A percentile compares a stretch with the other conserved stretches of the same genome.
These are phyloP conservation scores for Starmerella ratchasimensis DNA, from an alignment of 805 yeast genomes.

Conservation along the genomic window DNA sequence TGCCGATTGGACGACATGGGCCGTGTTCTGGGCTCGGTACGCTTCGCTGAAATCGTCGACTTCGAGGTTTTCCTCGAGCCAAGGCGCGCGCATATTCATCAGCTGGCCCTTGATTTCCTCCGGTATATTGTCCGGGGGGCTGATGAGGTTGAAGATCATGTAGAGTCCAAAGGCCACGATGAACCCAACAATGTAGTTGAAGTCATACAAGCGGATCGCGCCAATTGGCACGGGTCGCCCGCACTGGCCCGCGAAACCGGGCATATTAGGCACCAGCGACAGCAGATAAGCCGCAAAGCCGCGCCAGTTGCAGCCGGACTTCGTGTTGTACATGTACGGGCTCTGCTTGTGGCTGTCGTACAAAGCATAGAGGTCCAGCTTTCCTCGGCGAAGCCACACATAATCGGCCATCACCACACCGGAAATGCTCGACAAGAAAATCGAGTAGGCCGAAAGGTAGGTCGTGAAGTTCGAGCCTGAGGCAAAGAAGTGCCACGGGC, in stretches of 20 bases:
- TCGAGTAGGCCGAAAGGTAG: constrained; percentile 66
- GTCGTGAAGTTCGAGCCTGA: constrained; percentile 64
- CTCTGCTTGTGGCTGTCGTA: constrained; percentile 37
- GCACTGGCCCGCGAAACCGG: constrained; percentile 73
- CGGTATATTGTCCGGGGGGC: constrained; percentile 17
- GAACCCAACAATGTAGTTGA: constrained; percentile 71
- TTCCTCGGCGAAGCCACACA: constrained; percentile 56
- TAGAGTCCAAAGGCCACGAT: constrained; percentile 43
- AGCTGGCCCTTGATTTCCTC: constrained; percentile 14
- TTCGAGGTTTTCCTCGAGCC: constrained; percentile 20
- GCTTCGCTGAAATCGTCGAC: constrained; percentile 19
- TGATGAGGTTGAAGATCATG: constrained; percentile 29
- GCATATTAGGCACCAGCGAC: constrained; percentile 72
- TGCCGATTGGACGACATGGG: too few relatives aligned
- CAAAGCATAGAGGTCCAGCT: constrained; percentile 47
- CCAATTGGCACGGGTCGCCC: constrained; percentile 68
- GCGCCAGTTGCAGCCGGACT: constrained; percentile 68
- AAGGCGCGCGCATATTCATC: constrained; percentile 16
- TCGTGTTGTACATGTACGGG: constrained; percentile 43
- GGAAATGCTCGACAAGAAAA: constrained; percentile 70
- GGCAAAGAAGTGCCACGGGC: constrained; percentile 72
- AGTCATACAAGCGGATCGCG: constrained; percentile 56
- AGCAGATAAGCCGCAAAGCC: constrained; percentile 67
- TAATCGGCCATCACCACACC: constrained; percentile 57
- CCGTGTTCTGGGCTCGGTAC: constrained; percentile 3